phyloP scores from a whole-genome alignment of 2,329 filamentous ascomycete species.

The Raffaelea deltoideospora region DNA sequence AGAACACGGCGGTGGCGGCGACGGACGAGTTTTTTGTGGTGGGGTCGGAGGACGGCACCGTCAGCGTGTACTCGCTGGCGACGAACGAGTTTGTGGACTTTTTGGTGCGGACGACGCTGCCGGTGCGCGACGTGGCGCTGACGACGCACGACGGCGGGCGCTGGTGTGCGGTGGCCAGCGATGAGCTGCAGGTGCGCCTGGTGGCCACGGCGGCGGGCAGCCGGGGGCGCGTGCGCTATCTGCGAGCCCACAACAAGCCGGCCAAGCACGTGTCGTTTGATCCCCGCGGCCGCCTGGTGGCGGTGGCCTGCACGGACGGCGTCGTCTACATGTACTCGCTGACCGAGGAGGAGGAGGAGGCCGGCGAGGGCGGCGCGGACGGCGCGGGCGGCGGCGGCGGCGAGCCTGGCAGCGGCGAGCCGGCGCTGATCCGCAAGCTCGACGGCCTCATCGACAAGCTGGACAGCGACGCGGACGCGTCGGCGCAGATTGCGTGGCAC shows the following conservation, averaged over 20 bases:
- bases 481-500: constrained; percentile 71
- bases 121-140: constrained; percentile 72
- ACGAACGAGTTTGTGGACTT: constrained; percentile 64
- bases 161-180: constrained; percentile 93
- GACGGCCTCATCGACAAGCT: constrained; percentile 71
- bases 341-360: constrained; percentile 45
- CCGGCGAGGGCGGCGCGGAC: constrained; percentile 1
- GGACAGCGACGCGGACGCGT: constrained; percentile 63
- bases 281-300: constrained; percentile 56
- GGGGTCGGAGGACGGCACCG: constrained; percentile 88
- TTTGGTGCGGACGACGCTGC: constrained; percentile 68
- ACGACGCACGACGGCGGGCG: constrained; percentile 65
- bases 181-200: constrained; percentile 82
- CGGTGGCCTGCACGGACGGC: constrained; percentile 79
- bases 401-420: constrained; percentile 21
- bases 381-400: too few species aligned
- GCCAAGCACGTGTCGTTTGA: constrained; percentile 89
- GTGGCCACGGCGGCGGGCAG: constrained; percentile 70
- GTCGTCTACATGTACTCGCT: constrained; percentile 82
- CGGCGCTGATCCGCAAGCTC: constrained; percentile 67
- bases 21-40: constrained; percentile 72
- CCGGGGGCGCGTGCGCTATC: constrained; percentile 57
- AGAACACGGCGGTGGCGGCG: constrained; percentile 65
- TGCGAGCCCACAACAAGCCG: constrained; percentile 73
- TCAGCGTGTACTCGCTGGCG: constrained; percentile 78